A percentile compares a stretch with the other conserved stretches of the same genome.
Evolutionary conservation across 73 alveolate species (phyloP).

Genomic region (Blepharisma japonicum): DNA sequence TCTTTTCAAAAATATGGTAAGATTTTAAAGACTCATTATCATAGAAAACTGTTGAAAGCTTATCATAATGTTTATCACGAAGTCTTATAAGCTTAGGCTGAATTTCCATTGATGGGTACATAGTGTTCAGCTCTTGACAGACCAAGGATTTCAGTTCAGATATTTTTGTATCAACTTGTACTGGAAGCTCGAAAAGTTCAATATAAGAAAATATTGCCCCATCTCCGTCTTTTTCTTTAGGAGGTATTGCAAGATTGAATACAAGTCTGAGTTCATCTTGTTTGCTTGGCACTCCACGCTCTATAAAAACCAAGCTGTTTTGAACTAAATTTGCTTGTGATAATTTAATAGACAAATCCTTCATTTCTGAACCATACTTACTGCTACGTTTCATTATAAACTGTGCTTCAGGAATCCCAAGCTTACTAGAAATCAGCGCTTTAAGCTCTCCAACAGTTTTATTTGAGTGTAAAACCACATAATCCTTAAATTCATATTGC

Average conservation of each 20-base stretch:
- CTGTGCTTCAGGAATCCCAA: neutral
- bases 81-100: neutral
- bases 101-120: slow-evolving; percentile 7
- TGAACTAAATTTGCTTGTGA: neutral
- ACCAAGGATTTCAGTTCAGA: neutral
- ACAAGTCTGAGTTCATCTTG: neutral
- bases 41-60: neutral
- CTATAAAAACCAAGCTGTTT: slow-evolving; percentile 2
- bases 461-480: neutral
- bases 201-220: neutral
- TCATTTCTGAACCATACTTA: neutral
- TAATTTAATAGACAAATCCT: slow-evolving; percentile 11
- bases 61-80: slow-evolving; percentile 20
- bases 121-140: neutral
- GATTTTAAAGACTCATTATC: neutral
- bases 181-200: slow-evolving; percentile 5
- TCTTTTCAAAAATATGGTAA: neutral
- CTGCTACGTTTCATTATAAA: slow-evolving; percentile 28
- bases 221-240: neutral
- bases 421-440: neutral
- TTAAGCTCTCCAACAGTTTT: slow-evolving; percentile 3
- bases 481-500: neutral
- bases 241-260: neutral
- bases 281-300: neutral
- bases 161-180: neutral